Conservation (phyloP, 352 stramenopile species). For the Phytopythium delawarense region DNA sequence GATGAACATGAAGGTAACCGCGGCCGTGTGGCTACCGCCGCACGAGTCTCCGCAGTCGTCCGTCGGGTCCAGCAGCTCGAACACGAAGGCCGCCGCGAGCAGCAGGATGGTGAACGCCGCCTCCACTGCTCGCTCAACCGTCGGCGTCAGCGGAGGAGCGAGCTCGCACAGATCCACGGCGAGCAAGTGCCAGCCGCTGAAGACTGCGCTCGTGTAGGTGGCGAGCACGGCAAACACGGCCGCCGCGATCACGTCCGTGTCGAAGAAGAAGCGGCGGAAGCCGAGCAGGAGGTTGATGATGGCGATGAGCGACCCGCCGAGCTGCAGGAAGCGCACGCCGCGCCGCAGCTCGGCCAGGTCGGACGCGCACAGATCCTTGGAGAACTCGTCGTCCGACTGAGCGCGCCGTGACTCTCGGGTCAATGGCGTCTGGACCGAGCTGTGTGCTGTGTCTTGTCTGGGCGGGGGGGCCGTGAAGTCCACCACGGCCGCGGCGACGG, state of each 20-base stretch:
- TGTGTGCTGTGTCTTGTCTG: constrained; percentile 10
- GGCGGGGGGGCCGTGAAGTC: neutral
- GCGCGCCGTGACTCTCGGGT: neutral
- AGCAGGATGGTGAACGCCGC: neutral
- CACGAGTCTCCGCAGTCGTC: constrained; percentile 1
- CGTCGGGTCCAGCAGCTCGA: neutral
- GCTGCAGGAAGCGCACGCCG: constrained; percentile 19
- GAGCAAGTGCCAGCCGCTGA: constrained; percentile 7
- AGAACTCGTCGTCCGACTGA: constrained; percentile 10
- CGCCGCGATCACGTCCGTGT: neutral
- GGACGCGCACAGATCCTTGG: constrained; percentile 13
- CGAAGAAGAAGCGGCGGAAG: constrained; percentile 25
- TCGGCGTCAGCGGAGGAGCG: neutral
- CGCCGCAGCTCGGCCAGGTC: constrained; percentile 16
- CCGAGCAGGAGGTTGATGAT: constrained; percentile 22
- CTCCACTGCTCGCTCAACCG: neutral
- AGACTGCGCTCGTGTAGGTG: constrained; percentile 2
- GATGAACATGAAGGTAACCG: constrained; percentile 1
- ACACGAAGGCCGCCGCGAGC: neutral
- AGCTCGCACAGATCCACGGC: constrained; percentile 2
- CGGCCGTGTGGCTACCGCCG: neutral
- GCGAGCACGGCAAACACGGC: neutral
- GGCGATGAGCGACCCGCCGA: constrained; percentile 20
- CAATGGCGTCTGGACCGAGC: constrained; percentile 7
- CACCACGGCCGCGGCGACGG: neutral